Percentiles rank a stretch among this genome's conserved stretches.
phyloP scores from a whole-genome alignment of 2,329 filamentous ascomycete species.

The Neofusicoccum ribis region DNA sequence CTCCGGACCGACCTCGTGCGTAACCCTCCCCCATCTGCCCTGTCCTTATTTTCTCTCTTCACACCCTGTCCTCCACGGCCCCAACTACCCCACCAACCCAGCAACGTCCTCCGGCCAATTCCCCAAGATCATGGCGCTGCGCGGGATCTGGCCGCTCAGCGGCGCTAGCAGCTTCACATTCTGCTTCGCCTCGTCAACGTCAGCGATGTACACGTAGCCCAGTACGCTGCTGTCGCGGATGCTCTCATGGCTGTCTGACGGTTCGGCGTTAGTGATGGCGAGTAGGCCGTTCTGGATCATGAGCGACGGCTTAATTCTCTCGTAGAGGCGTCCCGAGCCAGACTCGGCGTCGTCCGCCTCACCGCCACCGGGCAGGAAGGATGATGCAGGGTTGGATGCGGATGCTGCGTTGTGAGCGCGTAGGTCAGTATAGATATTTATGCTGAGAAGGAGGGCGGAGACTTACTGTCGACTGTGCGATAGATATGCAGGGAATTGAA shows the following conservation, averaged over 20 bases:
- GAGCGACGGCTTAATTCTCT: constrained; percentile 64
- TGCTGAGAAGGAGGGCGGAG: too few species aligned
- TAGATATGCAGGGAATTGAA: constrained; percentile 75
- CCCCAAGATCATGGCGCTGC: constrained; percentile 79
- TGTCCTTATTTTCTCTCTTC: not conserved
- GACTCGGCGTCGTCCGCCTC: constrained; percentile 51
- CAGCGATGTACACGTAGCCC: constrained; percentile 90
- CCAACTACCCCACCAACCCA: constrained; percentile 58
- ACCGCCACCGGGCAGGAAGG: constrained; percentile 43
- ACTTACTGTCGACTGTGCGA: constrained; percentile 62
- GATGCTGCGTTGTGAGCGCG: not conserved
- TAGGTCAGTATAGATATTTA: not conserved
- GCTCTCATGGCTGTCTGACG: constrained; percentile 67
- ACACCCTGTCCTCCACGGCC: not conserved
- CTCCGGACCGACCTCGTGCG: too few species aligned
- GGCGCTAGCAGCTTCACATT: constrained; percentile 81
- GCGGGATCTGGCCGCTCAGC: constrained; percentile 76
- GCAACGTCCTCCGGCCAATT: constrained; percentile 84
- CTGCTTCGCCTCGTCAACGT: constrained; percentile 82
- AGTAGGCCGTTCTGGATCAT: constrained; percentile 79
- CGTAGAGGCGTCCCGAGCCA: constrained; percentile 49
- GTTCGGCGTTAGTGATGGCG: constrained; percentile 76
- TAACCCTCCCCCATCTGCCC: not conserved
- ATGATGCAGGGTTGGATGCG: constrained; percentile 2
- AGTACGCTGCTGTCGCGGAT: constrained; percentile 81